Conservation (phyloP, 805 yeast genomes). For the Ogataea ramenticola region DNA sequence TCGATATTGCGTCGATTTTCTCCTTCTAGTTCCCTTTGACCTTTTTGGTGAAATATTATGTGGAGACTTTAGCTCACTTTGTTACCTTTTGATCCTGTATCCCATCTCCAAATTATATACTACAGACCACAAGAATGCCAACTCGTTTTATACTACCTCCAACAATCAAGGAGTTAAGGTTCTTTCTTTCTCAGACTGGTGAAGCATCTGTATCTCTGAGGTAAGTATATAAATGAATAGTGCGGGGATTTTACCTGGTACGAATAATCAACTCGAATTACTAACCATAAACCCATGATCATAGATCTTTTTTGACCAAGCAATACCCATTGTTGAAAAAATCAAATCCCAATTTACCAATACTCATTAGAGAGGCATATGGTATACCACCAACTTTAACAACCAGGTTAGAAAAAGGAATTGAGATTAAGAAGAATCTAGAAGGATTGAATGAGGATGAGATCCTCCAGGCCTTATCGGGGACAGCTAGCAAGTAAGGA, state of each 20-base stretch:
- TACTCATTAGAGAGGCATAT: conserved; percentile 69
- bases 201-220: conserved; percentile 59
- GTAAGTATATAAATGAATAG: conserved; percentile 20
- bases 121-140: conserved; percentile 8
- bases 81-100: too few relatives aligned
- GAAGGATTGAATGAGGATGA: conserved; percentile 41
- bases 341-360: conserved; percentile 60
- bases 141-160: conserved; percentile 28
- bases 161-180: conserved; percentile 71
- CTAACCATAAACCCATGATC: background rate
- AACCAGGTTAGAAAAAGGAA: conserved; percentile 61
- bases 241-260: conserved; percentile 3
- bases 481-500: background rate
- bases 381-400: conserved; percentile 69
- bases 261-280: background rate
- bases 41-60: too few relatives aligned
- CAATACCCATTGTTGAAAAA: conserved; percentile 61
- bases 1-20: too few relatives aligned
- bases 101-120: too few relatives aligned
- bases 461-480: conserved; percentile 28
- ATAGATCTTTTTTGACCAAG: conserved; percentile 50
- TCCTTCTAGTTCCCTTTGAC: too few relatives aligned
- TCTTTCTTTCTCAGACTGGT: conserved; percentile 77
- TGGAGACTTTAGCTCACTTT: too few relatives aligned
- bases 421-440: conserved; percentile 40